Evolutionary conservation across 495 filamentous ascomycete genomes (phyloP).

Genomic region (Xylaria palmicola): DNA sequence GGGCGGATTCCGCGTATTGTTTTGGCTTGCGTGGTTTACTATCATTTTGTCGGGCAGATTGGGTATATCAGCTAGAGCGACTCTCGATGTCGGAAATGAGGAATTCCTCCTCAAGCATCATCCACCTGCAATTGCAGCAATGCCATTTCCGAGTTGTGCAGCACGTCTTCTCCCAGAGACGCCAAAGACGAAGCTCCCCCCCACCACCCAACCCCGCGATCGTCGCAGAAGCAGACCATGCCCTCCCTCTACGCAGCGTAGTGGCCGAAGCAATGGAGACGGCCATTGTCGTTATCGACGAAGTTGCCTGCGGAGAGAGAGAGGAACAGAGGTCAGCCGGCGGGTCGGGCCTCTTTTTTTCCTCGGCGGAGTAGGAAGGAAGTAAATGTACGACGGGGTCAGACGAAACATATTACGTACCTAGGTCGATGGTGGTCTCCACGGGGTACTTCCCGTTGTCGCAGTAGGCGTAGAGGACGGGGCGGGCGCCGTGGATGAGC

Average conservation of each 20-base stretch:
- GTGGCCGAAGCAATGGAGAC: constrained; percentile 7
- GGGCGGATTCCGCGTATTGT: too few relatives aligned
- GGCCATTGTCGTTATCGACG: constrained; percentile 10
- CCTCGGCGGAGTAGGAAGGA: too few relatives aligned
- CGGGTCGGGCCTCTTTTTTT: too few relatives aligned
- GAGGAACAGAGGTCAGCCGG: not conserved
- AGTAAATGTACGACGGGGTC: too few relatives aligned
- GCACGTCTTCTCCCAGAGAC: not conserved
- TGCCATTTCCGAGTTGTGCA: not conserved
- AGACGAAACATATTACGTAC: not conserved
- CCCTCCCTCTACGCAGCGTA: not conserved
- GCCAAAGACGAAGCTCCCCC: not conserved
- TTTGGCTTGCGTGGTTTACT: too few relatives aligned
- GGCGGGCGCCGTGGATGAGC: not conserved
- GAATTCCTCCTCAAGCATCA: not conserved
- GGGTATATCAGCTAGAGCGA: not conserved
- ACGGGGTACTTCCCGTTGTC: not conserved
- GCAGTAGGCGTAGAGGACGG: constrained; percentile 7
- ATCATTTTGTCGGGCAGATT: not conserved
- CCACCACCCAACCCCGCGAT: not conserved
- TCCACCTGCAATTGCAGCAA: not conserved
- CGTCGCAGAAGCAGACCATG: not conserved
- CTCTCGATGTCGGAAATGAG: not conserved
- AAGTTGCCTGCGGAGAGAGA: not conserved
- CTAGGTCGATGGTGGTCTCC: not conserved